These are phyloP conservation scores for Malassezia arunalokei DNA, from an alignment of 1,284 basidiomycete genomes.

Conservation along the genomic window DNA sequence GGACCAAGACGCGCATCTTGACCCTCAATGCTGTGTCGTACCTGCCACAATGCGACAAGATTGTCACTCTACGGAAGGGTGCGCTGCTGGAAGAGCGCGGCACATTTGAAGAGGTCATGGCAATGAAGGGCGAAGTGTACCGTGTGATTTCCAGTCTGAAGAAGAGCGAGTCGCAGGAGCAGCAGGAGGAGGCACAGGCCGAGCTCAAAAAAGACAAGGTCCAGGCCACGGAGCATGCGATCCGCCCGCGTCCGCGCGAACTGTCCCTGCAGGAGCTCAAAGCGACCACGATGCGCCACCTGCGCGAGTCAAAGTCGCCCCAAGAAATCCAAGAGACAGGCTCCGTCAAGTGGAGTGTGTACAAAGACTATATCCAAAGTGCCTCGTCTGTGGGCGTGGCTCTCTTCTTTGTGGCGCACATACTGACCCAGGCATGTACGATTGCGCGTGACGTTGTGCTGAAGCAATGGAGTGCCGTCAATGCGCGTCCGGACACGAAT, in stretches of 20 bases:
- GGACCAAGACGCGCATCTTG: slow-evolving; percentile 67
- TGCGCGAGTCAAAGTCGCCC: slow-evolving; percentile 34
- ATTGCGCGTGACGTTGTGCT: slow-evolving; percentile 39
- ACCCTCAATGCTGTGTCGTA: slow-evolving; percentile 83
- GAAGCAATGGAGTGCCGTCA: slow-evolving; percentile 41
- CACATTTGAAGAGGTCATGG: slow-evolving; percentile 55
- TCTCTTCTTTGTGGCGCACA: slow-evolving; percentile 30
- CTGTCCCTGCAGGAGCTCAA: slow-evolving; percentile 32
- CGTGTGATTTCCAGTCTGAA: slow-evolving; percentile 58
- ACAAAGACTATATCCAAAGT: slow-evolving; percentile 35
- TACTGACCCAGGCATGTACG: slow-evolving; percentile 32
- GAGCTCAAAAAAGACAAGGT: neutral
- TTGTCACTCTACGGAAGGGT: slow-evolving; percentile 61
- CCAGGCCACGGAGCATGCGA: slow-evolving; percentile 20
- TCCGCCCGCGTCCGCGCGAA: slow-evolving; percentile 24
- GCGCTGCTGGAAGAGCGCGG: slow-evolving; percentile 54
- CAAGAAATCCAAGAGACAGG: slow-evolving; percentile 38
- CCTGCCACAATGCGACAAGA: slow-evolving; percentile 64
- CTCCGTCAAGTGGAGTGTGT: slow-evolving; percentile 36
- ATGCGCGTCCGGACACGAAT: slow-evolving; percentile 19
- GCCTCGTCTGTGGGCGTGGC: slow-evolving; percentile 26
- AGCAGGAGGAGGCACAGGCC: slow-evolving; percentile 5
- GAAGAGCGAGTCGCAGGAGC: slow-evolving; percentile 17
- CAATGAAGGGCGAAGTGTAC: slow-evolving; percentile 59
- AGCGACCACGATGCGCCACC: slow-evolving; percentile 35